Evolutionary conservation across 1,284 basidiomycete genomes (phyloP), one percentile per base, ranked within the genome.

Genomic region (Leccinum subrobustum): DNA sequence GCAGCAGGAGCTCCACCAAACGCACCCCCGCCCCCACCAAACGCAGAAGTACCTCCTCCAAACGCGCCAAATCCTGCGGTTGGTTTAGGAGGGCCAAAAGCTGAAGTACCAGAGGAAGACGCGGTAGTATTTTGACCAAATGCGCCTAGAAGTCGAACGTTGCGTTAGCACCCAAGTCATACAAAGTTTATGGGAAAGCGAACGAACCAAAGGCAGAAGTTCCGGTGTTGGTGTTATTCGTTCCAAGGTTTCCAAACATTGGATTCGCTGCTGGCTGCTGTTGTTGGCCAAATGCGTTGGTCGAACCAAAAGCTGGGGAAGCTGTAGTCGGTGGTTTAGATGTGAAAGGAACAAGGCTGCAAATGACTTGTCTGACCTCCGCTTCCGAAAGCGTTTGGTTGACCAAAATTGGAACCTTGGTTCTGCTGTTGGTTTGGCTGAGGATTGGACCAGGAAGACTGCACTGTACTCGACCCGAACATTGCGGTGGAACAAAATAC

Each of bases 201-300:
- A 67, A 75, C 83, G 65, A 69, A 89, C 89, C 87, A 75, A 91
- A 91, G 61, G 80, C 80, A 59, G 82, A 69, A 27, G 77, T 71
- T 12, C 76, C 76, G 3, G 76, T 68, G 54, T 69, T 76, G 3
- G 76, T 68, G 54, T 69, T 76, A 37, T 75, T 76, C 54, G 72
- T 73, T 54, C 76, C 78, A 56, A 87, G 70, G 66, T 81, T 83
- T 60, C 89, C 89, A 73, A 91, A 92, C 87, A 91, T 91, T 50
- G 91, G 87, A 65, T 93, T 92, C 2, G 83, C 81, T 69, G 86
- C 86, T 54, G 87, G 85, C 66, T 81, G 82, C 67, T 85, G 85
- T 65, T 76, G 75, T 70, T 81, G 78, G 61, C 78, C 77, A 71
- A 83, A 83, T 52, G 78, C 73, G 67, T 75, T 65, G 59, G 77